Base-by-base conservation (phyloP, 202 grass and related monocot species). In the Brachypodium distachyon region DNA sequence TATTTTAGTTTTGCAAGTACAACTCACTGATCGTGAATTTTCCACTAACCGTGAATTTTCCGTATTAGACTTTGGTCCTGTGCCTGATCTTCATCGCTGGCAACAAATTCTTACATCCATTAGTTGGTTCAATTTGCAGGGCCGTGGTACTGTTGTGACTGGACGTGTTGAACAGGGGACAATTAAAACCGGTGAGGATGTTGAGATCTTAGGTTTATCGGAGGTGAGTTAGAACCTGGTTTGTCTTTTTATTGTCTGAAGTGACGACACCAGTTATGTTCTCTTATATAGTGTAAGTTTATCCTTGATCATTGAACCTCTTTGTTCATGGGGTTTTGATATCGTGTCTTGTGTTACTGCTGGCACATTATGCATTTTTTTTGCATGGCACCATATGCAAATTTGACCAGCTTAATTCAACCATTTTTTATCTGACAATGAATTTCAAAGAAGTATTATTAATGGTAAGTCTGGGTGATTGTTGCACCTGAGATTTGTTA, bases 121-220 rank as follows among this genome's bases (percentile, higher is more conserved):
- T 56, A 37, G 3, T 61, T 70, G 17, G 31, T 46, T 59, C 65
- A 13, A 56, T 56, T 36, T 86, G 32, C 41, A 96, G 96, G 96
- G 96, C 21, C 96, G 90, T 87, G 96, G 96, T 18, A 99, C 92
- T 76, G 96, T 99, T 51, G 96, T 96, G 40, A 99, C 90, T 47
- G 96, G 96, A 4, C 89, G 92, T 86, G 42, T 96, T 49, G 96
- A 96, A 81, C 96, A 99, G 74, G 96, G 96, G 56, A 87, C 58
- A 55, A 96, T 99, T 44, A 99, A 99, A 93, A 96, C 92, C 52
- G 92, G 92, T 76, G 96, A 96, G 63, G 96, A 99, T 74, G 87
- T 99, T 87, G 96, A 99, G 77, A 77, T 99, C 32, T 71, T 99
- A 61, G 96, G 96, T 46, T 87, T 99, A 81, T 79, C 28, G 0